Conservation (phyloP, 352 stramenopile genomes). For the Pythium vanterpoolii region DNA sequence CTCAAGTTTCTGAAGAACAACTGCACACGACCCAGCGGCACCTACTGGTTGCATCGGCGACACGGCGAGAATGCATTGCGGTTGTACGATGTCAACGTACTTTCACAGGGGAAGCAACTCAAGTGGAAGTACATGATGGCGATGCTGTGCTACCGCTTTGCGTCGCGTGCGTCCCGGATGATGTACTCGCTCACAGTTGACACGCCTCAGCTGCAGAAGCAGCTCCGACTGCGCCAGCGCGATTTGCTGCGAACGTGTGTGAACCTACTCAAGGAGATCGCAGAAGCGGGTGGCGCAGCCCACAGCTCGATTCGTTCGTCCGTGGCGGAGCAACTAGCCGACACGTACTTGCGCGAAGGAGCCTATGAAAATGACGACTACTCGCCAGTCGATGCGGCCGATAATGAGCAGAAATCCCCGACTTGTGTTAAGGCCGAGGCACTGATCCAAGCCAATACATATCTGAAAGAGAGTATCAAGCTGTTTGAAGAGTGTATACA, state of each 20-base stretch:
- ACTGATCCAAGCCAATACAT: slow-evolving; percentile 49
- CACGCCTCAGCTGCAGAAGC: slow-evolving; percentile 49
- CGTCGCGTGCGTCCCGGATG: slow-evolving; percentile 61
- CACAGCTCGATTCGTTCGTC: slow-evolving; percentile 80
- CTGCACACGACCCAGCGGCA: slow-evolving; percentile 76
- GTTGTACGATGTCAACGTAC: slow-evolving; percentile 79
- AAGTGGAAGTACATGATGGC: slow-evolving; percentile 92
- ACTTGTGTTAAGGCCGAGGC: slow-evolving; percentile 4
- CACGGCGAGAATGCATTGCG: slow-evolving; percentile 76
- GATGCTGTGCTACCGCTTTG: slow-evolving; percentile 87
- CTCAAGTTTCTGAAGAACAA: slow-evolving; percentile 87
- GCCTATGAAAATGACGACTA: slow-evolving; percentile 11
- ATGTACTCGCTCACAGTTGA: slow-evolving; percentile 56
- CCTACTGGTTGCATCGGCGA: slow-evolving; percentile 81
- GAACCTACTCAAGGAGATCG: slow-evolving; percentile 68
- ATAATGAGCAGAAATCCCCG: slow-evolving; percentile 1
- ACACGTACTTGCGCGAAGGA: slow-evolving; percentile 71
- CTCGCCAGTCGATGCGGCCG: background rate
- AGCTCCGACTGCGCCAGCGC: slow-evolving; percentile 69
- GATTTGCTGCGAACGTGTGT: slow-evolving; percentile 77
- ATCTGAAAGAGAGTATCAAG: slow-evolving; percentile 65
- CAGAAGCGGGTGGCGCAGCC: slow-evolving; percentile 45
- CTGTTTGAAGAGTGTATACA: slow-evolving; percentile 69
- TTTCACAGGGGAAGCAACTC: slow-evolving; percentile 78
- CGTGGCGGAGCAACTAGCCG: slow-evolving; percentile 75